Evolutionary conservation across 495 filamentous ascomycete species (phyloP).

Genomic region (Acidomyces sp.): DNA sequence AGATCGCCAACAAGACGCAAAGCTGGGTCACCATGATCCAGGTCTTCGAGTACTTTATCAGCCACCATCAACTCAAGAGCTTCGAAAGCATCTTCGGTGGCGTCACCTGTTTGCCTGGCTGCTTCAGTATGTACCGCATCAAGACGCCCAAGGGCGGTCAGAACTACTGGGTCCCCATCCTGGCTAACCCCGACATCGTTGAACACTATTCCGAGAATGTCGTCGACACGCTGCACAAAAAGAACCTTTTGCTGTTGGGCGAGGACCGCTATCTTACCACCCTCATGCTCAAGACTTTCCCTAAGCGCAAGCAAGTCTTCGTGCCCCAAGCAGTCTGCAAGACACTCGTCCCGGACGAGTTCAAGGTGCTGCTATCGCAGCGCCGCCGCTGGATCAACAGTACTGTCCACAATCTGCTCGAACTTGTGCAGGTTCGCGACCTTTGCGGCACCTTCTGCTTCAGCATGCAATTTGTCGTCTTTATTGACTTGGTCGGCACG

Average conservation of each 20-base stretch:
- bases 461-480: conserved; percentile 98
- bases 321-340: conserved; percentile 98
- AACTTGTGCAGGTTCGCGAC: conserved; percentile 88
- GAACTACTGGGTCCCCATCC: conserved; percentile 98
- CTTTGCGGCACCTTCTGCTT: conserved; percentile 99
- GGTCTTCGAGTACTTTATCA: conserved; percentile 99
- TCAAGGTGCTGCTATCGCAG: conserved; percentile 85
- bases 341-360: conserved; percentile 86
- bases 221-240: conserved; percentile 96
- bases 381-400: conserved; percentile 98
- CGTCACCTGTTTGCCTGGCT: conserved; percentile 97
- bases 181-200: conserved; percentile 96
- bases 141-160: conserved; percentile 96
- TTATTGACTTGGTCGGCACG: conserved; percentile 89
- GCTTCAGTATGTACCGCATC: conserved; percentile 99
- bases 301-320: conserved; percentile 97
- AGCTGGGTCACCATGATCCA: conserved; percentile 98
- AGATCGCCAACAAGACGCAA: conserved; percentile 94
- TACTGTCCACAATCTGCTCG: conserved; percentile 97
- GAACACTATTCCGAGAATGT: conserved; percentile 99
- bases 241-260: conserved; percentile 88
- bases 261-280: conserved; percentile 96
- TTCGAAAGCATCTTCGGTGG: conserved; percentile 98
- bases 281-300: conserved; percentile 96
- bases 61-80: conserved; percentile 88